Evolutionary conservation across 305 asterid genomes (phyloP).

Genomic region (Fraxinus nigra): DNA sequence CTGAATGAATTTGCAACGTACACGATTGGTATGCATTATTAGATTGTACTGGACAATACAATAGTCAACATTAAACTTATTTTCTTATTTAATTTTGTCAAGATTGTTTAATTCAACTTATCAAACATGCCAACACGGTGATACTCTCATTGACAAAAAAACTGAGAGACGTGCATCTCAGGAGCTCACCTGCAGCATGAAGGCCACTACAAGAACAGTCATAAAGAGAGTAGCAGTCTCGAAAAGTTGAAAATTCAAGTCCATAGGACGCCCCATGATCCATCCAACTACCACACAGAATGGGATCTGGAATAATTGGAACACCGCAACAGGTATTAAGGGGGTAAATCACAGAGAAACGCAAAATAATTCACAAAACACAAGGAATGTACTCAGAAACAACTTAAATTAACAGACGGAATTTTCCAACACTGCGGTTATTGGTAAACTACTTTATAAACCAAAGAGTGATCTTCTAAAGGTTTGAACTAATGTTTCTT

Average conservation of each 20-base stretch:
- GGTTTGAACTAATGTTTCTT: background rate
- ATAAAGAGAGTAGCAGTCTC: slow-evolving; percentile 78
- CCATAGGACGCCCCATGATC: slow-evolving; percentile 72
- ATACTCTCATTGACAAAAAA: background rate
- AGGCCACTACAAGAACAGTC: slow-evolving; percentile 78
- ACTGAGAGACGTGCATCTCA: background rate
- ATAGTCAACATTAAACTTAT: background rate
- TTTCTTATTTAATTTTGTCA: background rate
- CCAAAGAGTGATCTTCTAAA: background rate
- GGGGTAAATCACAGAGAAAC: background rate
- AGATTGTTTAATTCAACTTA: background rate
- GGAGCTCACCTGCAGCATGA: slow-evolving; percentile 67
- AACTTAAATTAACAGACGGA: background rate
- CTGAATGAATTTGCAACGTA: background rate
- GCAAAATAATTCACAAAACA: background rate
- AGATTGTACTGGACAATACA: background rate
- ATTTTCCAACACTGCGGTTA: background rate
- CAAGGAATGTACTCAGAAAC: background rate
- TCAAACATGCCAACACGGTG: background rate
- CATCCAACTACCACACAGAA: slow-evolving; percentile 82
- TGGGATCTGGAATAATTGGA: slow-evolving; percentile 54
- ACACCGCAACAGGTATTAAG: background rate
- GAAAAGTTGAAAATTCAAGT: slow-evolving; percentile 73
- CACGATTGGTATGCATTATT: background rate
- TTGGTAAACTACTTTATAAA: background rate